These are phyloP conservation scores for Boletus huronensis DNA, from an alignment of 768 basidiomycete species.

Conservation along the genomic window DNA sequence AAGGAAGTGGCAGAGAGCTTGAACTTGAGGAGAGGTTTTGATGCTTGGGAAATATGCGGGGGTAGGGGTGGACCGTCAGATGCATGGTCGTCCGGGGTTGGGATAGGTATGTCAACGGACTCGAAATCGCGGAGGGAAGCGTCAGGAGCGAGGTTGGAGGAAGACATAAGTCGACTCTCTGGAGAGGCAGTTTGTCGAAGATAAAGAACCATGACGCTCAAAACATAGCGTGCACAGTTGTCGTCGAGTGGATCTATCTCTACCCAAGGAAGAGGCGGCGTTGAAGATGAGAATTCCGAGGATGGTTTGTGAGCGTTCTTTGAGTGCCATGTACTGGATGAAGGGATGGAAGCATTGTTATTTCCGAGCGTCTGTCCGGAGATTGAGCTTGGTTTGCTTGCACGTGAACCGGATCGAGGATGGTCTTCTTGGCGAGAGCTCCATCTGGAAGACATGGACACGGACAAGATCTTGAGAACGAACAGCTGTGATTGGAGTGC, in stretches of 20 bases:
- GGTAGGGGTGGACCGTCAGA: constrained; percentile 31
- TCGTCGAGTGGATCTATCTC: constrained; percentile 80
- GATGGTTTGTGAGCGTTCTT: constrained; percentile 38
- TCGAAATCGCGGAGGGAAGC: constrained; percentile 72
- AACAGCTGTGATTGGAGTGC: constrained; percentile 85
- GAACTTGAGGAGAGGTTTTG: constrained; percentile 31
- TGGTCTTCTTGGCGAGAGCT: constrained; percentile 40
- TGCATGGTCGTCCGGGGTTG: constrained; percentile 19
- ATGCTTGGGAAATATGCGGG: constrained; percentile 38
- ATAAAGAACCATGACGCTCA: constrained; percentile 81
- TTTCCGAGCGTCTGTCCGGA: constrained; percentile 29
- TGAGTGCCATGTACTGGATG: constrained; percentile 23
- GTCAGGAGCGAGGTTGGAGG: constrained; percentile 58
- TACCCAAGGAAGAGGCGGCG: constrained; percentile 42
- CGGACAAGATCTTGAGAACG: constrained; percentile 74
- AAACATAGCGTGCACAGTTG: constrained; percentile 71
- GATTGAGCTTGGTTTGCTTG: constrained; percentile 36
- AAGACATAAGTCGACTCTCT: constrained; percentile 55
- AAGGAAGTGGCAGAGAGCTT: constrained; percentile 40
- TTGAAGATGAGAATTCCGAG: constrained; percentile 36
- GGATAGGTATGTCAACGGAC: constrained; percentile 41
- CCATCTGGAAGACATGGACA: constrained; percentile 80
- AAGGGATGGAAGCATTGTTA: constrained; percentile 37
- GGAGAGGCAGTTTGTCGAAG: constrained; percentile 64
- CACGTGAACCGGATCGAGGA: constrained; percentile 39